Base-by-base conservation (phyloP, 2,329 filamentous ascomycete species). In the Aspergillus spinulosporus region DNA sequence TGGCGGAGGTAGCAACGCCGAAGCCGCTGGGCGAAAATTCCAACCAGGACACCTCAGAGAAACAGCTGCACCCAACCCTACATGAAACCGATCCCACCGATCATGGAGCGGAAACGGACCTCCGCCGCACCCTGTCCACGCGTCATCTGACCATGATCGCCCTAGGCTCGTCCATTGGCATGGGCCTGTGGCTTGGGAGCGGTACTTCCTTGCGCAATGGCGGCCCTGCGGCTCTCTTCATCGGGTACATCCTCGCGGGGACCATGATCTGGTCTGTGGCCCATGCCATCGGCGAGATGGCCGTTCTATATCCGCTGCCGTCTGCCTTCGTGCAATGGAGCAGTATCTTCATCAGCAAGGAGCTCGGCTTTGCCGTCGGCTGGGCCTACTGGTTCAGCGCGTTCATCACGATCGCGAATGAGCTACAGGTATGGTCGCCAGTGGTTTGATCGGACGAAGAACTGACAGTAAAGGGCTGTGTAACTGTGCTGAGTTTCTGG, bases 341-440 rank as follows among this genome's bases (percentile, higher is more conserved):
- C 6, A 70, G 63, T 32, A 79, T 76, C 36, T 80, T 79, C 56
- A 67, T 79, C 52, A 70, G 74, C 54, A 72, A 71, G 1, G 67
- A 76, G 0, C 72, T 74, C 11, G 76, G 73, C 0, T 79, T 80
- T 58, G 73, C 77, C 3, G 67, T 79, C 1, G 77, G 77, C 1
- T 80, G 77, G 75, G 74, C 75, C 1, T 80, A 79, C 58, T 78
- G 75, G 67, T 76, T 79, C 59, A 70, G 66, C 3, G 76, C 71
- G 56, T 71, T 68, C 52, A 77, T 78, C 56, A 76, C 72, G 11
- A 74, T 80, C 53, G 76, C 77, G 47, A 78, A 74, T 58, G 74
- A 78, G 51, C 65, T 76, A 0, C 67, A 58, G 55, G 55, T 57
- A 49, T 9, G 21, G 21, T 21, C 15, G 5, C 31, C 34, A n/a